A percentile compares a stretch with the other conserved stretches of the same genome.
Evolutionary conservation across 2,329 filamentous ascomycete species (phyloP).

Genomic region (Fusarium pininemorale): DNA sequence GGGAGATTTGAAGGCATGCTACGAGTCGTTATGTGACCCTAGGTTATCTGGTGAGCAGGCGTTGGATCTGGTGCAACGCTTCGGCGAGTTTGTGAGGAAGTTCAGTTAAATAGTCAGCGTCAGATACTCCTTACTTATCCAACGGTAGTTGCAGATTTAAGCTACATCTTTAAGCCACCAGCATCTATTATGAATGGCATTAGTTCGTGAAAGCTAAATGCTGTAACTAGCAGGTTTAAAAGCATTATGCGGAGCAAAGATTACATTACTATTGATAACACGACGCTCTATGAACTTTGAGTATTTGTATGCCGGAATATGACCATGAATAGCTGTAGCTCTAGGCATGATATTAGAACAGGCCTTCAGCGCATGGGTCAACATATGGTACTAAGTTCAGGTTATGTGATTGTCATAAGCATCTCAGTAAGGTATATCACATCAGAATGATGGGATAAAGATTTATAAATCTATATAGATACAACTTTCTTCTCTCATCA

Average conservation of each 20-base stretch:
- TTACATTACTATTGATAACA: too few relatives aligned
- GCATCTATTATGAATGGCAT: fast-evolving
- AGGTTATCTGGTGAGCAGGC: not conserved
- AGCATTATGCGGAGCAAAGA: not conserved
- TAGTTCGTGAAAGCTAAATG: not conserved
- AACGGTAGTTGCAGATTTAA: not conserved
- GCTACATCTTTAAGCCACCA: fast-evolving
- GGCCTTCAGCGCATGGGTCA: fast-evolving
- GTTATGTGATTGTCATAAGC: fast-evolving
- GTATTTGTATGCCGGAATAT: fast-evolving
- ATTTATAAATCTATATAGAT: not conserved
- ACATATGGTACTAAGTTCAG: fast-evolving
- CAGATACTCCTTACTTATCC: fast-evolving
- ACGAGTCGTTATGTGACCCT: not conserved
- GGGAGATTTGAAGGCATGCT: not conserved
- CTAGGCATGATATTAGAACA: fast-evolving
- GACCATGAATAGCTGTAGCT: fast-evolving
- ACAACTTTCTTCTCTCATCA: fast-evolving
- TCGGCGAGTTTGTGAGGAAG: not conserved
- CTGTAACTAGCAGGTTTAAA: fast-evolving
- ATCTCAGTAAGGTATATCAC: fast-evolving
- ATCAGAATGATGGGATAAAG: fast-evolving
- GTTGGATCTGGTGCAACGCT: not conserved
- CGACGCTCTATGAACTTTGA: too few relatives aligned
- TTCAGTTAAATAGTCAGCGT: fast-evolving